Base-by-base conservation (phyloP, 768 basidiomycete genomes). In the Russula vinacea region DNA sequence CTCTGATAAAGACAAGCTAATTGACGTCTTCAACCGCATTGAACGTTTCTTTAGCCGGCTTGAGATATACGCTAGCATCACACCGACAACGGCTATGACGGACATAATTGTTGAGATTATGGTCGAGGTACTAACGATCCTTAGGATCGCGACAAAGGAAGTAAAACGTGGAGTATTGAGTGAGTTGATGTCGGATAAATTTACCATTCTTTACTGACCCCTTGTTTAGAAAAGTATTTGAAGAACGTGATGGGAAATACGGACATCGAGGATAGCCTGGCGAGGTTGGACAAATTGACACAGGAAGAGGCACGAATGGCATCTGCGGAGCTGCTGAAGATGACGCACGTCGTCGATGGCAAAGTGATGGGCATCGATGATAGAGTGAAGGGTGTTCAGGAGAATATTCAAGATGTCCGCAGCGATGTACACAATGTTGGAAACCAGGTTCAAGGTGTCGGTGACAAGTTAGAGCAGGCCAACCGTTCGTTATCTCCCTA, bases 281-380 rank as follows among this genome's bases (percentile, higher is more conserved):
- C 17, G 29, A 51, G n/a, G 19, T 2, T 60, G 3, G 59, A 60
- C 40, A 40, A 44, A 17, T 29, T 60, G 19, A 60, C 51, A n/a
- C 37, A 52, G n/a, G 47, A 60, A 8, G 58, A 60, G 29, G 50
- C 39, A 1, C 35, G 14, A 7, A 53, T 53, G 51, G 59, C 51
- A n/a, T 14, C 39, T 8, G 59, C 51, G n/a, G 59, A 60, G n/a
- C 19, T 14, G 8, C 47, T 58, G 35, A 50, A 13, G 35, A 42
- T 32, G 35, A 8, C 58, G 1, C 33, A 35, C 35, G 13, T 14
- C 4, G 2, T 56, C 16, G 39, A 26, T 14, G 14, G 16, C 6
- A 40, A 56, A 5, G 16, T 47, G n/a, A 19, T 35, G 6, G 56
- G 9, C 9, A 32, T 47, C n/a, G 32, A 13, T 2, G 39, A 33